phyloP scores from a whole-genome alignment of 345 rosid genomes.

The Brassica cretica region DNA sequence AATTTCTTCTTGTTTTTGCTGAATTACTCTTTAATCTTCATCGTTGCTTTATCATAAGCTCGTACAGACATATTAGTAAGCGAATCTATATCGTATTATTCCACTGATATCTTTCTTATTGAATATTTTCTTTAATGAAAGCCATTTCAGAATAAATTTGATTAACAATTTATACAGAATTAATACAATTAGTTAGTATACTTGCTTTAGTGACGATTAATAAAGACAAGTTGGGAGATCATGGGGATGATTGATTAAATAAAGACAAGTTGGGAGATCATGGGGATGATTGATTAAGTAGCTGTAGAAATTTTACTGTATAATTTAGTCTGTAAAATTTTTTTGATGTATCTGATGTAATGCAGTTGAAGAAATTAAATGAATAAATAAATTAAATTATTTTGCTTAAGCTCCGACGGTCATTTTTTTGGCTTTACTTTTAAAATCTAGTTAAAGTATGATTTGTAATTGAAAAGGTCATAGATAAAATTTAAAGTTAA shows the following conservation, averaged over 20 bases:
- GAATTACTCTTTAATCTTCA: neutral
- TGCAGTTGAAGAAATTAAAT: no score
- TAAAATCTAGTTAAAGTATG: no score
- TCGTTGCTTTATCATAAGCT: neutral
- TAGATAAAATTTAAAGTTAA: no score
- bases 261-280: constrained; percentile 9
- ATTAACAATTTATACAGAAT: neutral
- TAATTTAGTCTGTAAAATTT: no score
- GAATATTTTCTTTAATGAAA: neutral
- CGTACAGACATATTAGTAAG: neutral
- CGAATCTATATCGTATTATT: neutral
- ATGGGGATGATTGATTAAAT: no score
- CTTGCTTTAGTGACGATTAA: constrained; percentile 5
- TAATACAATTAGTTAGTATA: neutral
- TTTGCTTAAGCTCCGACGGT: no score
- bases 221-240: constrained; percentile 11
- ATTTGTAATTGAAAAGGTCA: no score
- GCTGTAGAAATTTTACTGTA: no score
- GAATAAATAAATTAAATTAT: no score
- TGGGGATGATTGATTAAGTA: no score
- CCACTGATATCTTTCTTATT: neutral
- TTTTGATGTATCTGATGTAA: no score
- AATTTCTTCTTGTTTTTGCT: neutral
- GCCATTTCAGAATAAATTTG: neutral
- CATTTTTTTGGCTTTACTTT: no score